Evolutionary conservation across 257 asterid genomes (phyloP), one percentile per base, ranked within the genome.

Genomic region (Thymus quinquecostatus): DNA sequence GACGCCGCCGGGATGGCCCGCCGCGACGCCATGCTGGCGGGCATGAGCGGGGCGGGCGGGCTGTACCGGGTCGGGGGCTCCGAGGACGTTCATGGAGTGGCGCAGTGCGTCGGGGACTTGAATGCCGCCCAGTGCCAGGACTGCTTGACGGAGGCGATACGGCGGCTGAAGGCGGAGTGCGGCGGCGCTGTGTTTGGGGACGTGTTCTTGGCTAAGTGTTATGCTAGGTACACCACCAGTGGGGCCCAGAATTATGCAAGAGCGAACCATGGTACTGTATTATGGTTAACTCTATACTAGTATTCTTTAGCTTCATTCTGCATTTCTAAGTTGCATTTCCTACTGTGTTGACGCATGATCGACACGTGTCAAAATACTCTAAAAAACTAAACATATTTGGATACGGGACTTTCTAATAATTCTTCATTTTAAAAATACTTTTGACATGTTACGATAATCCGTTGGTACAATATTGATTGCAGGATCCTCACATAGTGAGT

Each of bases 91-190:
- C 86, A 84, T 55, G 99, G 98, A 60, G 83, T 91, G 86, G 97
- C 92, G 78, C 97, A 94, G 81, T 94, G 99, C 54, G 90, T 88
- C 0, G 98, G 98, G 49, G 98, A 94, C 63, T 66, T 94, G 84
- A 91, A 87, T 54, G 32, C 0, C 60, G 96, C 85, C 29, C 91
- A 89, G 86, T 91, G 98, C 29, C 96, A 94, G 83, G 97, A 89
- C 72, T 94, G 97, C 14, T 13, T 89, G 66, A 61, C 87, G 77
- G 97, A 91, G 85, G 96, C 97, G 45, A 88, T 94, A 65, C 71
- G 82, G 78, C 90, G 85, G 86, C 58, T 91, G 83, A 91, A 78
- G 78, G 78, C 73, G 56, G 97, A 91, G 83, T 94, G 99, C 78
- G 97, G 94, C 3, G 97, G 96, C 73, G 96, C 87, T 0, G 90